These are phyloP conservation scores for Arthroderma sp. DNA, from an alignment of 2,329 filamentous ascomycete species.

Conservation along the genomic window DNA sequence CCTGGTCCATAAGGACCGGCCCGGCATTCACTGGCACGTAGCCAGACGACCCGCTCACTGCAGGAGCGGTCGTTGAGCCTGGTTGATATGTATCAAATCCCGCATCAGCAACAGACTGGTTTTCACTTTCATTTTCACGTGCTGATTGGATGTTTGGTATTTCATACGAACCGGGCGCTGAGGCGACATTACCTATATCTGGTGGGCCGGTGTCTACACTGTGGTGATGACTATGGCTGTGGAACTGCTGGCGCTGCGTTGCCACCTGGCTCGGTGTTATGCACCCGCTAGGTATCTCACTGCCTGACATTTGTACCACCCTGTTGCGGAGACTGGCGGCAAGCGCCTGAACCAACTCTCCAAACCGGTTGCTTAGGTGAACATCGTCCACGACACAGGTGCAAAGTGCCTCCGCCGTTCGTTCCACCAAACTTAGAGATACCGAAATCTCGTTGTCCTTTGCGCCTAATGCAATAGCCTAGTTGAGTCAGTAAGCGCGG, in stretches of 20 bases:
- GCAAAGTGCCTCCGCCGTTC: conserved; percentile 38
- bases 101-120: conserved; percentile 4
- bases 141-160: background rate
- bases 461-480: conserved; percentile 43
- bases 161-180: conserved; percentile 1
- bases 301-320: conserved; percentile 6
- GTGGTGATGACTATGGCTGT: conserved; percentile 2
- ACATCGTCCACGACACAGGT: conserved; percentile 46
- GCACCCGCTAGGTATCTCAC: conserved; percentile 7
- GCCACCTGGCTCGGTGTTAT: conserved; percentile 9
- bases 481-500: conserved; percentile 5
- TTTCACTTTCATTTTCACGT: conserved; percentile 1
- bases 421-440: conserved; percentile 37
- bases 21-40: conserved; percentile 6
- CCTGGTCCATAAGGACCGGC: conserved; percentile 2
- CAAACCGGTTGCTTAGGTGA: conserved; percentile 54
- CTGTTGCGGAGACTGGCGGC: conserved; percentile 10
- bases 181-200: too few relatives aligned
- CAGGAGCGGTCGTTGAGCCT: conserved; percentile 4
- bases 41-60: conserved; percentile 3
- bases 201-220: conserved; percentile 1
- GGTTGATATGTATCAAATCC: conserved; percentile 1
- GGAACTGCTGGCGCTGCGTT: conserved; percentile 5
- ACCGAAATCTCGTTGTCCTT: conserved; percentile 41
- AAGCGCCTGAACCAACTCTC: conserved; percentile 12